phyloP scores from a whole-genome alignment of 495 filamentous ascomycete species.

The Alectoria sarmentosa region DNA sequence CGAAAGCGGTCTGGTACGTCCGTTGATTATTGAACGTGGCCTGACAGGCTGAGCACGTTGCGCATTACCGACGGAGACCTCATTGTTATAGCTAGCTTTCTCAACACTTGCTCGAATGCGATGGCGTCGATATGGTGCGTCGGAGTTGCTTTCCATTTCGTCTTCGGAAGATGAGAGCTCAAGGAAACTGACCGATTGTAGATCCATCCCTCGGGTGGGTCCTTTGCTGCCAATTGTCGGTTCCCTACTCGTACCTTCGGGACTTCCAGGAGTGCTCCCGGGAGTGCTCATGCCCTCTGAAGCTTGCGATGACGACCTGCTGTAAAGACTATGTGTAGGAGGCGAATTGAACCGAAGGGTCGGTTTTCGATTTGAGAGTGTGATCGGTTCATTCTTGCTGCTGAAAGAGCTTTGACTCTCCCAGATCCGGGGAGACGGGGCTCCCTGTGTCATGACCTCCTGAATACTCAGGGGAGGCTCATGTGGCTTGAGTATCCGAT shows the following conservation, averaged over 20 bases:
- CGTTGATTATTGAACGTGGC: conserved; percentile 22
- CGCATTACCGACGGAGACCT: conserved; percentile 18
- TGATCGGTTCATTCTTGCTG: conserved; percentile 11
- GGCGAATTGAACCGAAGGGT: conserved; percentile 19
- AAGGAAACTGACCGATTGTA: conserved; percentile 20
- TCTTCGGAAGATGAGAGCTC: conserved; percentile 24
- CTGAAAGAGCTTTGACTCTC: conserved; percentile 17
- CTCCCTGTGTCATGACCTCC: conserved; percentile 11
- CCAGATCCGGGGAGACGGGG: conserved; percentile 1
- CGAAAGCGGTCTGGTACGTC: conserved; percentile 9
- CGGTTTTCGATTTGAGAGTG: conserved; percentile 13
- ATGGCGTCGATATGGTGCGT: conserved; percentile 13
- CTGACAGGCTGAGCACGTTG: conserved; percentile 21
- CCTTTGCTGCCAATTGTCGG: conserved; percentile 13
- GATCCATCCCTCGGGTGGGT: conserved; percentile 9
- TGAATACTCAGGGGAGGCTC: conserved; percentile 1
- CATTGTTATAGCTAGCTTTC: conserved; percentile 14
- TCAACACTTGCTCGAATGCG: conserved; percentile 21
- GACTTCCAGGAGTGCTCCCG: not conserved
- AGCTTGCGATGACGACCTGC: not conserved
- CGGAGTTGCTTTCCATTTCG: conserved; percentile 11
- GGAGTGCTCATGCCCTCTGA: not conserved
- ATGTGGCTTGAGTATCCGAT: not conserved
- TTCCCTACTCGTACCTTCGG: conserved; percentile 5
- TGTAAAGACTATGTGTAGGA: not conserved